Conservation (phyloP, 257 asterid genomes). For the Solanum bukasovii region DNA sequence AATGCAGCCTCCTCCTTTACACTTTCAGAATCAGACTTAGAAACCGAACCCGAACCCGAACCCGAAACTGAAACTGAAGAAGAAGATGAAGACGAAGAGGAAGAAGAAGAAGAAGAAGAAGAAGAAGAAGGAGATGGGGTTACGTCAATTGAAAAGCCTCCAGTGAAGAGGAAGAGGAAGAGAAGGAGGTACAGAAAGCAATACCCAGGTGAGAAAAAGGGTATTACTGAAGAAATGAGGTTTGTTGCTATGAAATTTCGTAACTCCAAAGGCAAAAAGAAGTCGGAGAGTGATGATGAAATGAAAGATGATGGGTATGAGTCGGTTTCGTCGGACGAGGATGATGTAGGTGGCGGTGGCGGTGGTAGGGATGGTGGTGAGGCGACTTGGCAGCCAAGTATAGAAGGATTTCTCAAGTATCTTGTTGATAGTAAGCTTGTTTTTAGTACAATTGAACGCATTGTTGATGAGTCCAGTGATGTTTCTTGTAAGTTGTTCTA, state of each 20-base stretch:
- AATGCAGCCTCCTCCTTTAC: slow-evolving; percentile 3
- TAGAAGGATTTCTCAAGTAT: slow-evolving; percentile 67
- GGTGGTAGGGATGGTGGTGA: slow-evolving; percentile 2
- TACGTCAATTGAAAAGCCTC: slow-evolving; percentile 9
- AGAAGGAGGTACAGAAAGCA: slow-evolving; percentile 64
- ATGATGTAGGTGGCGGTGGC: slow-evolving; percentile 2
- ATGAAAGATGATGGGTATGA: slow-evolving; percentile 9
- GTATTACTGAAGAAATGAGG: slow-evolving; percentile 91
- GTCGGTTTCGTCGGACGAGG: neutral
- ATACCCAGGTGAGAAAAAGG: slow-evolving; percentile 75
- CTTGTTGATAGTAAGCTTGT: slow-evolving; percentile 78
- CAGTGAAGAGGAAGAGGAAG: slow-evolving; percentile 24
- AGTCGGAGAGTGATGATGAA: neutral
- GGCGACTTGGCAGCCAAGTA: slow-evolving; percentile 63
- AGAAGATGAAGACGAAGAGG: neutral
- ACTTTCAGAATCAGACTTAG: slow-evolving; percentile 12
- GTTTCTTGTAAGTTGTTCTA: slow-evolving; percentile 61
- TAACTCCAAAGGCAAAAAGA: slow-evolving; percentile 15
- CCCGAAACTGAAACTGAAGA: neutral
- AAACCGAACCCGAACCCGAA: slow-evolving; percentile 26
- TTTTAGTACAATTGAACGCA: slow-evolving; percentile 74
- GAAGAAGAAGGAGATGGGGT: slow-evolving; percentile 17
- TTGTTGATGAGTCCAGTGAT: slow-evolving; percentile 81
- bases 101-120: slow-evolving; percentile 23
- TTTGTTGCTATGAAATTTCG: slow-evolving; percentile 84